Percentiles rank a stretch among this genome's conserved stretches.
These are phyloP conservation scores for Epichloe coenophiala DNA, from an alignment of 2,329 filamentous ascomycete genomes.

Conservation along the genomic window DNA sequence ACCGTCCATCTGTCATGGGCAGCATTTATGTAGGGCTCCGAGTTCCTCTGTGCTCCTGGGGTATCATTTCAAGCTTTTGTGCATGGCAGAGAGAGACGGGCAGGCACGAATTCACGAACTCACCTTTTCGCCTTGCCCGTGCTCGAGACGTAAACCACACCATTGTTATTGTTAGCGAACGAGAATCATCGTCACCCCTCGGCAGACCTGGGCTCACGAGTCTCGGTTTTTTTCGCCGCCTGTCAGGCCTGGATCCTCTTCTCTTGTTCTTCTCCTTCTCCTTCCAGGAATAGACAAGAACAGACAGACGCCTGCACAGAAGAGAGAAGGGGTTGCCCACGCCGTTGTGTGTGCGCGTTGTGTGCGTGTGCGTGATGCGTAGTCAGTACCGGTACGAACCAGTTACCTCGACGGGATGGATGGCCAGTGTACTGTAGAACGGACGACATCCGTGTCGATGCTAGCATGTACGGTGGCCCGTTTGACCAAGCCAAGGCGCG, in stretches of 20 bases:
- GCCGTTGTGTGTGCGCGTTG: neutral
- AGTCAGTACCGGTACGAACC: no score
- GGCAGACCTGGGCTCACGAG: neutral
- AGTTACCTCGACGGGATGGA: neutral
- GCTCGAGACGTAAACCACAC: slow-evolving; percentile 2
- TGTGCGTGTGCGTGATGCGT: neutral
- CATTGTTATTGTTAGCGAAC: neutral
- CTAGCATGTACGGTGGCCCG: slow-evolving; percentile 3
- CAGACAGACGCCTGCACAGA: slow-evolving; percentile 27
- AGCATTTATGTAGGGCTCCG: slow-evolving; percentile 12
- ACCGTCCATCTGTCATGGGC: slow-evolving; percentile 11
- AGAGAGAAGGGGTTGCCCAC: neutral
- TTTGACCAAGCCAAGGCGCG: slow-evolving; percentile 1
- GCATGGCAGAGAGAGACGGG: neutral
- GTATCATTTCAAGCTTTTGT: neutral
- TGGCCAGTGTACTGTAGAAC: neutral
- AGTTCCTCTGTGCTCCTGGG: slow-evolving; percentile 11
- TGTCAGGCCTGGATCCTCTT: neutral
- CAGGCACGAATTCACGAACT: neutral
- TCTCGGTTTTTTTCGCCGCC: neutral
- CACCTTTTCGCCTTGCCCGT: neutral
- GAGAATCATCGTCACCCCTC: neutral
- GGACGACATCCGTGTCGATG: slow-evolving; percentile 4
- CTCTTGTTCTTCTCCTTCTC: slow-evolving; percentile 22
- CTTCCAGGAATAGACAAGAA: slow-evolving; percentile 27